phyloP scores from a whole-genome alignment of 352 stramenopile genomes.

The Phytopythium chamaehyphon region DNA sequence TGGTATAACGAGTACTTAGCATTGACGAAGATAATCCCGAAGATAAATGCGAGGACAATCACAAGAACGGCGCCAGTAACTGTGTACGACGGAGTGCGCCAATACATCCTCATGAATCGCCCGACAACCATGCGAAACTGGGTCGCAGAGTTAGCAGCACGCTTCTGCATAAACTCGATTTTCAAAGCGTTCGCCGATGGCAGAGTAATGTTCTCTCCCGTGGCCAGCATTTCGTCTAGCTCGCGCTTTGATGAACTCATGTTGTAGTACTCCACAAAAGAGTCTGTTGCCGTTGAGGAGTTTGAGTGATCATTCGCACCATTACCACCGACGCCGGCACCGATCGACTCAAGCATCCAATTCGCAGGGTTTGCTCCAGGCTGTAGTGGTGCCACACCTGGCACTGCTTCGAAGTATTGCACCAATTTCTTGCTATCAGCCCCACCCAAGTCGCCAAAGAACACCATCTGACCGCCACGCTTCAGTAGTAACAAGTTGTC shows the following conservation, averaged over 20 bases:
- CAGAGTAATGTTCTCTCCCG: neutral
- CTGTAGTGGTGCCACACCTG: constrained; percentile 11
- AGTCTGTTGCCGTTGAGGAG: neutral
- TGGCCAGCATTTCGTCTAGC: constrained; percentile 18
- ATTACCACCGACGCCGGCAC: constrained; percentile 5
- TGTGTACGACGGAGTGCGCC: constrained; percentile 72
- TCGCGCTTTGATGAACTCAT: constrained; percentile 19
- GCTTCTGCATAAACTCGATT: constrained; percentile 14
- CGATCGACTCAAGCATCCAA: constrained; percentile 61
- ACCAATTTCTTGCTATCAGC: constrained; percentile 14
- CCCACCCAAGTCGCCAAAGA: constrained; percentile 26
- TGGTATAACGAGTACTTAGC: constrained; percentile 25
- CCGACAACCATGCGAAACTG: constrained; percentile 14
- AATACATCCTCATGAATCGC: constrained; percentile 27
- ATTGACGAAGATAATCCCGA: constrained; percentile 51
- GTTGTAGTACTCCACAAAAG: constrained; percentile 30
- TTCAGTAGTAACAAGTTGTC: constrained; percentile 39
- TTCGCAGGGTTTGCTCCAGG: constrained; percentile 48
- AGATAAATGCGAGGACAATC: constrained; percentile 49
- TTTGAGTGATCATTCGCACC: too few relatives aligned
- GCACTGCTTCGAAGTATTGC: constrained; percentile 33
- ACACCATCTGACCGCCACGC: constrained; percentile 9
- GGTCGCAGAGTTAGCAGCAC: constrained; percentile 8
- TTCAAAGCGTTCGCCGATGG: neutral
- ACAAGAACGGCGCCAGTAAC: constrained; percentile 50